Base-by-base conservation (phyloP, 352 stramenopile genomes). In the Phytophthora parvispora region DNA sequence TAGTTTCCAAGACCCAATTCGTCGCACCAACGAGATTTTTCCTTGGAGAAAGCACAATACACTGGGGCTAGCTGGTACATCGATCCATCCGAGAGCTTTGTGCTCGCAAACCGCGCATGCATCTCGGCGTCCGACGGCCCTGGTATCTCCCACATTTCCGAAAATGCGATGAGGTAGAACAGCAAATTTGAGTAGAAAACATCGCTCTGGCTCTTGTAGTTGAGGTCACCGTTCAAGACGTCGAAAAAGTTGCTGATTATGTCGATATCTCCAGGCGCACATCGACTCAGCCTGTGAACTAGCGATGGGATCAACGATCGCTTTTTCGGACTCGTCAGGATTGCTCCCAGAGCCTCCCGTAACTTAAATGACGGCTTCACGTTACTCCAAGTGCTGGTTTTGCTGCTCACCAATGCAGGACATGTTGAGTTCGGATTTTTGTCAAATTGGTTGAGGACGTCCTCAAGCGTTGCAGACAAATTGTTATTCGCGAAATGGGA, bases 81-180 rank as follows among this genome's bases (percentile, higher is more conserved):
- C 9, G 32, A 38, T 38, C 32, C 32, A 38, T 38, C 32, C 4
- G 32, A 38, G 9, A 38, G 8, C 32, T 38, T 38, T 2, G 32
- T 38, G 32, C 32, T 15, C 9, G 32, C 32, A 38, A 38, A 8
- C 32, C 32, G 32, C 7, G 32, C 32, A 12, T 38, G 10, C 32
- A 38, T 13, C 32, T 38, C 32, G 15, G 10, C 32, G 15, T 16
- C 32, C 32, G 32, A 38, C 32, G 8, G 32, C 15, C 32, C 0
- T n/a, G 78, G 78, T 16, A 60, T n/a, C 32, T 80, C 72, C 75
- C 76, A 86, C 56, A 82, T 74, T 47, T 86, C 78, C 0, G 75
- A 84, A 47, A 69, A 77, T 6, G 77, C 63, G 28, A 86, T 74
- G 18, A 82, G 3, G 45, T 87, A 60, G 64, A 81, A 81, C n/a